phyloP scores from a whole-genome alignment of 2,329 filamentous ascomycete genomes.

The Thielaviopsis musarum region DNA sequence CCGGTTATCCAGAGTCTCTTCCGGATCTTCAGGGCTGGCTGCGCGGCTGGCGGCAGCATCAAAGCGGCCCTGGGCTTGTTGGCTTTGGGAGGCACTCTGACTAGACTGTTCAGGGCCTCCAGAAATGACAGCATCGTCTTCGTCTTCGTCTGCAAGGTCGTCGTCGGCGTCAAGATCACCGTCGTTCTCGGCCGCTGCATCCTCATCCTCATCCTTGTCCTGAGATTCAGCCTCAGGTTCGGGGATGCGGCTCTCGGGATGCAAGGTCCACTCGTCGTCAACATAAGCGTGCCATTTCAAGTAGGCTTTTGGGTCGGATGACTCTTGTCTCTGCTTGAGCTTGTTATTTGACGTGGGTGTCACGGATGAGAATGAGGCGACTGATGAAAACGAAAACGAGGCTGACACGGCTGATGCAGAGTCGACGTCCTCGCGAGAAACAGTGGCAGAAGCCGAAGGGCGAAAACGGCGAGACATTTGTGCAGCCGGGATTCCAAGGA shows the following conservation, averaged over 20 bases:
- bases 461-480: background rate
- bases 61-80: background rate
- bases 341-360: background rate
- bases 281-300: constrained; percentile 25
- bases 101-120: background rate
- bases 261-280: constrained; percentile 22
- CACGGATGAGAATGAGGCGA: background rate
- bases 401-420: background rate
- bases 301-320: constrained; percentile 20
- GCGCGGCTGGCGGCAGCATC: constrained; percentile 13
- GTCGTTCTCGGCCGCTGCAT: constrained; percentile 16
- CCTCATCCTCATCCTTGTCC: constrained; percentile 15
- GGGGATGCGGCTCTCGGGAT: constrained; percentile 21
- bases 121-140: background rate
- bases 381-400: background rate
- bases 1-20: constrained; percentile 10
- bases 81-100: background rate
- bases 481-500: background rate
- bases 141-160: constrained; percentile 2
- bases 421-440: background rate
- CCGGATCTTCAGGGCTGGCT: constrained; percentile 11
- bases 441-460: background rate
- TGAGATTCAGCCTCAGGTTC: constrained; percentile 15
- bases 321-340: background rate
- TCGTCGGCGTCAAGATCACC: constrained; percentile 14